phyloP scores from a whole-genome alignment of 192 early-diverging fungal genomes.

The Phlyctochytrium arcticum region DNA sequence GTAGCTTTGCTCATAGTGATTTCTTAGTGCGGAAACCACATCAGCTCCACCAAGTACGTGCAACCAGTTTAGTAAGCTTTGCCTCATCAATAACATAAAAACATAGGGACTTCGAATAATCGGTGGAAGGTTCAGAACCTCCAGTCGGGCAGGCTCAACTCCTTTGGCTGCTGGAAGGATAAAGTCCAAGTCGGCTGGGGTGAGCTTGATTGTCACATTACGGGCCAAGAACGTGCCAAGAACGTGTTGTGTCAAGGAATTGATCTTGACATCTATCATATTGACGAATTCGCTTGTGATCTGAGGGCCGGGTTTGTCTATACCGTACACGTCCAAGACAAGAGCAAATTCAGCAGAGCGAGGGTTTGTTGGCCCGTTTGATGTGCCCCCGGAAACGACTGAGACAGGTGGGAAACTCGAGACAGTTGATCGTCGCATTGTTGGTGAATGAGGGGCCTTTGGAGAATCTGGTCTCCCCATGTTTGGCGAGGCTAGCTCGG shows the following conservation, averaged over 20 bases:
- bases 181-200: slow-evolving; percentile 72
- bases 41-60: slow-evolving; percentile 32
- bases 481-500: not conserved
- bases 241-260: slow-evolving; percentile 53
- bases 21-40: slow-evolving; percentile 22
- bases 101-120: slow-evolving; percentile 53
- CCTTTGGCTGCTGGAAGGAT: slow-evolving; percentile 60
- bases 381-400: not conserved
- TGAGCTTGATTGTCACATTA: slow-evolving; percentile 62
- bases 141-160: slow-evolving; percentile 22
- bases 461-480: not conserved
- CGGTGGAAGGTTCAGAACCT: slow-evolving; percentile 46
- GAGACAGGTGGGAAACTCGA: slow-evolving; percentile 13
- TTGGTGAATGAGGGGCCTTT: slow-evolving; percentile 1
- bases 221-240: slow-evolving; percentile 64
- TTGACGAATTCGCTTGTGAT: slow-evolving; percentile 59
- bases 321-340: slow-evolving; percentile 67
- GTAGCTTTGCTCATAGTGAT: slow-evolving; percentile 25
- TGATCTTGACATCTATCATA: slow-evolving; percentile 63
- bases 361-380: not conserved
- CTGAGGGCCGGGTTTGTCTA: slow-evolving; percentile 53
- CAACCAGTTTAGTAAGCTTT: slow-evolving; percentile 50
- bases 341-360: slow-evolving; percentile 35
- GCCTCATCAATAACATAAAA: slow-evolving; percentile 62
- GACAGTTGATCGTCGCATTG: slow-evolving; percentile 18